Evolutionary conservation across 352 stramenopile species (phyloP), one percentile per base, ranked within the genome.

Genomic region (Blastocystis sp.): DNA sequence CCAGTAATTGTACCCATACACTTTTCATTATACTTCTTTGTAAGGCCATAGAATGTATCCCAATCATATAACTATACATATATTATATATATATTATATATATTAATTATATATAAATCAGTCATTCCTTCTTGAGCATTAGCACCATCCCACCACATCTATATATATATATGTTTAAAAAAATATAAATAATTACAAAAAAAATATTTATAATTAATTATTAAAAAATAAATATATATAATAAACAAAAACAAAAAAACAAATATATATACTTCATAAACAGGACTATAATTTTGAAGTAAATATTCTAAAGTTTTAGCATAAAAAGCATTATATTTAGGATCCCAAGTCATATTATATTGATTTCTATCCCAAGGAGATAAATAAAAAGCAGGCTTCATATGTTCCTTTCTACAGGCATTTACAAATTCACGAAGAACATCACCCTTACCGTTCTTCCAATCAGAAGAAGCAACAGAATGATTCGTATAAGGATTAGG

Each of bases 301-400:
- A 62, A 31, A 0, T 40, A 39, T 10, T 62, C 52, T 21, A 62
- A 30, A 1, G 52, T 62, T 5, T 62, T 46, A 16, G 28, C 27
- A 27, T 62, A 62, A 30, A 54, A 62, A 27, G 48, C 52, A 31
- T 62, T 62, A 30, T 62, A 62, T 34, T 62, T 42, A 19, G 52
- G 52, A 36, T 31, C 54, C 52, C 52, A 62, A 13, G 52, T 62
- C 52, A 62, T 62, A 34, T 62, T 62, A 31, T 62, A 62, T 39
- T 54, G 54, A 42, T 34, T 54, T 10, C 52, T 39, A 21, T 62
- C 52, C 52, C 52, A 62, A n/a, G 52, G 52, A 39, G 52, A 62
- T 1, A 62, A 30, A 31, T 62, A 62, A 34, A 62, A 52, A 13
- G 52, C 48, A 3, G 52, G 33, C 23, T 41, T 21, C 7, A 42